Percentiles rank a stretch among this genome's conserved stretches.
phyloP scores from a whole-genome alignment of 495 filamentous ascomycete species.

The Penicillium tannophilum region DNA sequence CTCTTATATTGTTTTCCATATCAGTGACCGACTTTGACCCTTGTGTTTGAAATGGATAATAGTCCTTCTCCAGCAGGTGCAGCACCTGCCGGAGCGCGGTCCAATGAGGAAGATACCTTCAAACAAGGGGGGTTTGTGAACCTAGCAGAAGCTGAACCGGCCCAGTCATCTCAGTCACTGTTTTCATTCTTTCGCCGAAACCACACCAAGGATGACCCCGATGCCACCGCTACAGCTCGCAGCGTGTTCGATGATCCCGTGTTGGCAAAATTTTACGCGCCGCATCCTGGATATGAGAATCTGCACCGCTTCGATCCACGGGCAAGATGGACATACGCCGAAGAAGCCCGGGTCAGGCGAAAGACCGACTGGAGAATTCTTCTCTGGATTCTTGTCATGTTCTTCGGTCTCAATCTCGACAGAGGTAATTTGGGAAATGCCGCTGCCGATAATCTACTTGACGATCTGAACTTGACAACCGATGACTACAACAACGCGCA shows the following conservation, averaged over 20 bases:
- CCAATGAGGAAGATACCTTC: background rate
- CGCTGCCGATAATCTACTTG: conserved; percentile 50
- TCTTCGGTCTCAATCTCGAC: conserved; percentile 73
- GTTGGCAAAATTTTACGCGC: conserved; percentile 52
- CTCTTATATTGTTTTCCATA: background rate
- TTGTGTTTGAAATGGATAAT: background rate
- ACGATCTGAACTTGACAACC: conserved; percentile 54
- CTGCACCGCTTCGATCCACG: conserved; percentile 53
- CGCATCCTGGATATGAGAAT: conserved; percentile 54
- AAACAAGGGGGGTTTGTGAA: conserved; percentile 1
- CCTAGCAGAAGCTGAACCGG: background rate
- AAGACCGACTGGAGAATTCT: conserved; percentile 56
- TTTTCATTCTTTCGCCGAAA: background rate
- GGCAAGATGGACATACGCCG: conserved; percentile 53
- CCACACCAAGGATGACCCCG: conserved; percentile 29
- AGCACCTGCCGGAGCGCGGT: background rate
- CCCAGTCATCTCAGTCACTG: background rate
- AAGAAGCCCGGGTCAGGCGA: conserved; percentile 39
- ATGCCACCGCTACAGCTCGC: conserved; percentile 60
- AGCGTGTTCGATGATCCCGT: conserved; percentile 55
- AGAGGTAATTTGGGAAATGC: conserved; percentile 48
- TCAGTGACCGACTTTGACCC: background rate
- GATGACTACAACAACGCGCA: conserved; percentile 64
- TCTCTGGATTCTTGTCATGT: conserved; percentile 66
- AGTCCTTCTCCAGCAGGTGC: background rate